phyloP scores from a whole-genome alignment of 2,329 filamentous ascomycete species.

The Colletotrichum agaves region DNA sequence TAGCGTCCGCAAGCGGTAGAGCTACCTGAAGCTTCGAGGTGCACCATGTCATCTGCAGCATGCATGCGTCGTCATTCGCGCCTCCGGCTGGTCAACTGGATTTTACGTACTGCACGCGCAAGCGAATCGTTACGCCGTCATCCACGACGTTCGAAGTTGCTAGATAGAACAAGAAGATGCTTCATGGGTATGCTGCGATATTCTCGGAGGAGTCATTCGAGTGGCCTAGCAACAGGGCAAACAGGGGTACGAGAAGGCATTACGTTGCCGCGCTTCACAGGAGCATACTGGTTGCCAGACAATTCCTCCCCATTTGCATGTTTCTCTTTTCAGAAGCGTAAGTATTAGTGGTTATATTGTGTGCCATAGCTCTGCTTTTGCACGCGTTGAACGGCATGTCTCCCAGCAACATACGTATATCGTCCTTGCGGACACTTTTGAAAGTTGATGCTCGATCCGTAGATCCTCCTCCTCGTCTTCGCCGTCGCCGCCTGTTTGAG shows the following conservation, averaged over 20 bases:
- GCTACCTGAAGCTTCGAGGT: slow-evolving; percentile 21
- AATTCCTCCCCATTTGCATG: not conserved
- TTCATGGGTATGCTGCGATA: not conserved
- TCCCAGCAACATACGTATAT: slow-evolving; percentile 31
- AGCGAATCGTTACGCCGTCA: slow-evolving; percentile 26
- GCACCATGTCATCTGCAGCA: slow-evolving; percentile 37
- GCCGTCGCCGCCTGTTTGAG: not conserved
- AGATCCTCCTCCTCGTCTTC: slow-evolving; percentile 4
- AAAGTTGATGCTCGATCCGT: not conserved
- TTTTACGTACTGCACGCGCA: slow-evolving; percentile 35
- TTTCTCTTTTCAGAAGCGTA: not conserved
- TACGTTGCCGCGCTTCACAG: not conserved
- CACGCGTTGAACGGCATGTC: slow-evolving; percentile 10
- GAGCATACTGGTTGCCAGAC: not conserved
- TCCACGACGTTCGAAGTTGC: not conserved
- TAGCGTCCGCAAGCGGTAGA: slow-evolving; percentile 24
- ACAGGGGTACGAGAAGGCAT: not conserved
- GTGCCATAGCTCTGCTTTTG: slow-evolving; percentile 28
- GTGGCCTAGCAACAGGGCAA: not conserved
- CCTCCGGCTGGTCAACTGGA: slow-evolving; percentile 3
- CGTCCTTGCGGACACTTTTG: slow-evolving; percentile 4
- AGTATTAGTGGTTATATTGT: slow-evolving; percentile 30
- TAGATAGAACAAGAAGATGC: not conserved
- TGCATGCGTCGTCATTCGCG: slow-evolving; percentile 37
- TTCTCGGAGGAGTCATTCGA: not conserved